These are phyloP conservation scores for Juglanconis sp. DNA, from an alignment of 2,329 filamentous ascomycete genomes.

Conservation along the genomic window DNA sequence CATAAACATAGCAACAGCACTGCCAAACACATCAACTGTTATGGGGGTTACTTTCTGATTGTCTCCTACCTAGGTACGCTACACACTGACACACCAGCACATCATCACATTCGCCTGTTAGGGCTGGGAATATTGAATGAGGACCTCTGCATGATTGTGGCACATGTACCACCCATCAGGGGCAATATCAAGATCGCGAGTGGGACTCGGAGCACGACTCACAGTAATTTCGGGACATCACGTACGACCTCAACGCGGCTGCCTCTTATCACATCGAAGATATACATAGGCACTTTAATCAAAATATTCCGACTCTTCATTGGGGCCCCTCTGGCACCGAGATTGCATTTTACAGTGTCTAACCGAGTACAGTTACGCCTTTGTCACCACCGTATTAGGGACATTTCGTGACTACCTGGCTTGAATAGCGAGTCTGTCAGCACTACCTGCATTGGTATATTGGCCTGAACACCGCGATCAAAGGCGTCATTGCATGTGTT, in stretches of 20 bases:
- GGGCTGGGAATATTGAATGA: neutral
- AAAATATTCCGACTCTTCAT: neutral
- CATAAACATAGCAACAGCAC: neutral
- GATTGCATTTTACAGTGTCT: neutral
- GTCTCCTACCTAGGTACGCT: neutral
- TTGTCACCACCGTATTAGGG: too few species aligned
- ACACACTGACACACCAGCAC: neutral
- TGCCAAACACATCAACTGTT: neutral
- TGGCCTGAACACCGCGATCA: neutral
- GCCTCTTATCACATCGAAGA: neutral
- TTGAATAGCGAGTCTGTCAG: neutral
- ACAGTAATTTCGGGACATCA: conserved; percentile 6
- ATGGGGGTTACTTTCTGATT: neutral
- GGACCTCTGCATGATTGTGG: conserved; percentile 9
- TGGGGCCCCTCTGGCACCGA: neutral
- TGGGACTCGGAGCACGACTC: neutral
- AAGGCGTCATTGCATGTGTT: neutral
- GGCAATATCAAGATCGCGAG: neutral
- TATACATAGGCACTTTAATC: neutral
- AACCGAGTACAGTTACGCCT: too few species aligned
- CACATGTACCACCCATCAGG: neutral
- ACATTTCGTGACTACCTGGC: neutral
- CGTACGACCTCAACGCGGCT: neutral
- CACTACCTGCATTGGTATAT: neutral
- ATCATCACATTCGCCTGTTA: neutral